Evolutionary conservation across 2,329 filamentous ascomycete species (phyloP).

Genomic region (Didymella pomorum): DNA sequence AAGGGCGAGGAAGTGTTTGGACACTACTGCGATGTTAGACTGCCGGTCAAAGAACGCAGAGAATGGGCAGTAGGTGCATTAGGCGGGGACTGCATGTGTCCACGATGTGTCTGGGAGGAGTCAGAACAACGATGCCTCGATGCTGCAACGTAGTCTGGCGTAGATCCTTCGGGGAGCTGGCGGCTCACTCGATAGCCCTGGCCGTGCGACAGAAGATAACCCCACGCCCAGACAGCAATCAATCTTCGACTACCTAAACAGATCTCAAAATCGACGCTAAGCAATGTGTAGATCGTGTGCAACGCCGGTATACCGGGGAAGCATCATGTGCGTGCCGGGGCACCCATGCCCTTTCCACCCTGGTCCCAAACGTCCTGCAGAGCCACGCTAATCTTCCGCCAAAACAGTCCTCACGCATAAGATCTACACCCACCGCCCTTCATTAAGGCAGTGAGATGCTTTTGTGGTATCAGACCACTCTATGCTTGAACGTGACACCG

Average conservation of each 20-base stretch:
- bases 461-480: slow-evolving; percentile 18
- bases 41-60: slow-evolving; percentile 80
- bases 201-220: not conserved
- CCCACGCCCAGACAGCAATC: not conserved
- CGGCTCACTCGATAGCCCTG: not conserved
- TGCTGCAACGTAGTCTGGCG: not conserved
- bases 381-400: slow-evolving; percentile 1
- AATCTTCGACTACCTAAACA: not conserved
- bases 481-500: slow-evolving; percentile 6
- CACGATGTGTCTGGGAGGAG: slow-evolving; percentile 78
- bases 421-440: slow-evolving; percentile 1
- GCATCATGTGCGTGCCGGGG: slow-evolving; percentile 2
- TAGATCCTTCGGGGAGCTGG: not conserved
- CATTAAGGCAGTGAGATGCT: slow-evolving; percentile 8
- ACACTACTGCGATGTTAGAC: slow-evolving; percentile 88
- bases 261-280: slow-evolving; percentile 1
- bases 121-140: slow-evolving; percentile 15
- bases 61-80: slow-evolving; percentile 90
- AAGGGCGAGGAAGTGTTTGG: slow-evolving; percentile 87
- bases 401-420: slow-evolving; percentile 2
- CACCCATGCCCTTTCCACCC: not conserved
- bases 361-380: slow-evolving; percentile 1
- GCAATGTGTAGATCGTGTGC: slow-evolving; percentile 10
- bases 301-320: slow-evolving; percentile 16
- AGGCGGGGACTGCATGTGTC: slow-evolving; percentile 88